phyloP scores from a whole-genome alignment of 176 grass and related monocot genomes.

The Eleusine coracana region DNA sequence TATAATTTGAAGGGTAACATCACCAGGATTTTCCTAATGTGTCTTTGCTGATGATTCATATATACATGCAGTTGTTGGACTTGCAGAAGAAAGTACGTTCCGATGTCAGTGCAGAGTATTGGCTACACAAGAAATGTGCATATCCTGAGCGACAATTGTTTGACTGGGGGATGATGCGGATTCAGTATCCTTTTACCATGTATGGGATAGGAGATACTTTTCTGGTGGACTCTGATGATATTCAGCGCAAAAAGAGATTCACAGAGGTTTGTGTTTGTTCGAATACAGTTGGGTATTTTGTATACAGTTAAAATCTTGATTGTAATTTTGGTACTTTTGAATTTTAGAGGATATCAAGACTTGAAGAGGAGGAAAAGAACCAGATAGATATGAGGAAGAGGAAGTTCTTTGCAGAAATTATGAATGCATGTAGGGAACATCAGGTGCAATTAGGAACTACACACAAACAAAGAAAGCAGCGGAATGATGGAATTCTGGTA shows the following conservation, averaged over 20 bases:
- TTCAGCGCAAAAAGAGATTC: conserved; percentile 87
- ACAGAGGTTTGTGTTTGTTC: conserved; percentile 67
- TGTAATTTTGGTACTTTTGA: conserved; percentile 15
- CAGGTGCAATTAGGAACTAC: conserved; percentile 67
- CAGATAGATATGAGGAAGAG: conserved; percentile 83
- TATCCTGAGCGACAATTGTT: conserved; percentile 85
- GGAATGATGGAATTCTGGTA: conserved; percentile 97
- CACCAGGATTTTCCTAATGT: not conserved
- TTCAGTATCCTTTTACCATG: conserved; percentile 83
- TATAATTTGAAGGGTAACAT: conserved; percentile 12
- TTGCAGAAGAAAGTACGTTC: conserved; percentile 91
- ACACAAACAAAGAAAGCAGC: conserved; percentile 89
- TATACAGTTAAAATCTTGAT: conserved; percentile 34
- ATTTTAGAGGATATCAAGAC: conserved; percentile 81
- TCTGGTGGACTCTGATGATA: conserved; percentile 74
- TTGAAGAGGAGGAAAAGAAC: conserved; percentile 97
- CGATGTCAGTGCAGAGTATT: conserved; percentile 78
- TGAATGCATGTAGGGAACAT: conserved; percentile 90
- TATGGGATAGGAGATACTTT: conserved; percentile 89
- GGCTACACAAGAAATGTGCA: conserved; percentile 83
- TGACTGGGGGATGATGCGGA: conserved; percentile 98
- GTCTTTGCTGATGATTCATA: conserved; percentile 40
- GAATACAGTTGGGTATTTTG: conserved; percentile 23
- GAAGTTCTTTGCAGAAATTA: conserved; percentile 96
- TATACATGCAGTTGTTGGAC: conserved; percentile 66